Evolutionary conservation across 768 basidiomycete genomes (phyloP).

Genomic region (Termitomyces sp.): DNA sequence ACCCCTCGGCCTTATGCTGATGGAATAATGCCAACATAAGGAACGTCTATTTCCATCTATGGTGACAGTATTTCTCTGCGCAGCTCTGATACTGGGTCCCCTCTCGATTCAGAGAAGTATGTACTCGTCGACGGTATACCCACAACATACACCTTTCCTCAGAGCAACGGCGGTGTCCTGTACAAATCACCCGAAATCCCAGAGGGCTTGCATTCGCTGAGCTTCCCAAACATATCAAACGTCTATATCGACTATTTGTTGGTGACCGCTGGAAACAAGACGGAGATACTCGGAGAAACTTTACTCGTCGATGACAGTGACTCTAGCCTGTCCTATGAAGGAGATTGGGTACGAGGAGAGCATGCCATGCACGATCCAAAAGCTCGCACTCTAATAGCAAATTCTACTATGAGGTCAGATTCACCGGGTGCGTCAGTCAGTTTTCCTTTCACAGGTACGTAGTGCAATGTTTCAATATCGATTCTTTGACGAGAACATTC

Average conservation of each 20-base stretch:
- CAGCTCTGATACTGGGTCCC: background rate
- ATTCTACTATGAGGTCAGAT: background rate
- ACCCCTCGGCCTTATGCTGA: background rate
- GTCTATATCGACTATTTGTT: background rate
- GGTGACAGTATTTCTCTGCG: background rate
- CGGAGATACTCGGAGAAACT: slow-evolving; percentile 1
- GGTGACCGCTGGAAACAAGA: slow-evolving; percentile 1
- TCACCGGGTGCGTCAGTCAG: background rate
- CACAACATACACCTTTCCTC: background rate
- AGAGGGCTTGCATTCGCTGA: background rate
- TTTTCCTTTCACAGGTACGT: slow-evolving; percentile 2
- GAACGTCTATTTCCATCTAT: slow-evolving; percentile 2
- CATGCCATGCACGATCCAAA: background rate
- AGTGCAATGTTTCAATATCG: background rate
- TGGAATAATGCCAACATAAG: background rate
- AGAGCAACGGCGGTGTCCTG: background rate
- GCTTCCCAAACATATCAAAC: background rate
- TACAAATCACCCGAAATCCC: background rate
- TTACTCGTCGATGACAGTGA: background rate
- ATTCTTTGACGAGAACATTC: background rate
- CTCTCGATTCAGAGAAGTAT: background rate
- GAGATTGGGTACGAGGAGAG: background rate
- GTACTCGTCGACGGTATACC: background rate
- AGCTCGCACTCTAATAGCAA: background rate
- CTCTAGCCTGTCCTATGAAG: background rate